Evolutionary conservation across 257 asterid genomes (phyloP).

Genomic region (Salvia splendens): DNA sequence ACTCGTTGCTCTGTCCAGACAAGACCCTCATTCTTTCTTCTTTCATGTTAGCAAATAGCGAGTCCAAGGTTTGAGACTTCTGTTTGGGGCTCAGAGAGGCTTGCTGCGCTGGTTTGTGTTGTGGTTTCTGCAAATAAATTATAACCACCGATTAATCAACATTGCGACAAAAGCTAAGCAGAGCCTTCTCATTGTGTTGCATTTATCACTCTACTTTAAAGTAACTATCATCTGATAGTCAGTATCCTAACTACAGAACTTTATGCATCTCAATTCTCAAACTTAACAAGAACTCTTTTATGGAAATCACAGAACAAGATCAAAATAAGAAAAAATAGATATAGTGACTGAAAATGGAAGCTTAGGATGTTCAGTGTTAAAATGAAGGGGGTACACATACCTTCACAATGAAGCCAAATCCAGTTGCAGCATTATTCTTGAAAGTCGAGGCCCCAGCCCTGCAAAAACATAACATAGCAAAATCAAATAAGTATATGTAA

Average conservation of each 20-base stretch:
- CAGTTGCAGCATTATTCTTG: constrained; percentile 50
- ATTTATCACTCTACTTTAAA: neutral
- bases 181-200: neutral
- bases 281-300: neutral
- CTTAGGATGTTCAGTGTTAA: neutral
- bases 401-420: constrained; percentile 56
- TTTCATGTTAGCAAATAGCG: constrained; percentile 89
- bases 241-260: neutral
- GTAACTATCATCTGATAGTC: neutral
- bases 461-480: constrained; percentile 41
- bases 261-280: neutral
- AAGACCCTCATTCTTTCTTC: constrained; percentile 67
- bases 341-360: neutral
- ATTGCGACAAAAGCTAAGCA: neutral
- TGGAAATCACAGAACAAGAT: too few species aligned
- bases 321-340: neutral
- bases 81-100: constrained; percentile 44
- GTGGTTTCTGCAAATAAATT: constrained; percentile 44
- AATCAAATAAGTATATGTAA: constrained; percentile 29
- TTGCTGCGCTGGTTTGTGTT: constrained; percentile 38
- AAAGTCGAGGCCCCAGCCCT: constrained; percentile 50
- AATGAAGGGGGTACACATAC: constrained; percentile 35
- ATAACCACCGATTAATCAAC: neutral
- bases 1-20: constrained; percentile 43
- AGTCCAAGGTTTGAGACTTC: constrained; percentile 78